A percentile compares a stretch with the other conserved stretches of the same genome.
phyloP scores from a whole-genome alignment of 2,329 filamentous ascomycete genomes.

The Cytospora leucostoma region DNA sequence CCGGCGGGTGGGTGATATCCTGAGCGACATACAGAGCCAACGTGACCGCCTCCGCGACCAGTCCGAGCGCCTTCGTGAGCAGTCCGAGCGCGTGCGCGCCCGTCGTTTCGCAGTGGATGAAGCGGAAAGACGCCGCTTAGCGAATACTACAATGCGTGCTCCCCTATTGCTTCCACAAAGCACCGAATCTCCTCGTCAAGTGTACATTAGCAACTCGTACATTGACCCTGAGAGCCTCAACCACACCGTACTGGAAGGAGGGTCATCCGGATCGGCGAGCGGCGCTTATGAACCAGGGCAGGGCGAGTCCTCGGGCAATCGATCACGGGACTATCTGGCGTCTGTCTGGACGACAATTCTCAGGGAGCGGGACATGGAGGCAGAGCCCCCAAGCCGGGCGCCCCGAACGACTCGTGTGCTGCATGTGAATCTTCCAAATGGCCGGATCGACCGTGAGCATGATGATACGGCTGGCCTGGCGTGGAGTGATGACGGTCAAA shows the following conservation, averaged over 20 bases:
- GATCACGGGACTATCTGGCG: conserved; percentile 23
- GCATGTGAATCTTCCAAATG: conserved; percentile 15
- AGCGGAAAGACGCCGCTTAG: conserved; percentile 14
- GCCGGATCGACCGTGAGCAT: conserved; percentile 39
- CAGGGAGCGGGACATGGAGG: conserved; percentile 20
- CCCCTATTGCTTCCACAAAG: conserved; percentile 14
- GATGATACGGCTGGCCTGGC: conserved; percentile 63
- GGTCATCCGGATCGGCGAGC: background rate
- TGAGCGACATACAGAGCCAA: conserved; percentile 42
- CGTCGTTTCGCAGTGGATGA: conserved; percentile 19
- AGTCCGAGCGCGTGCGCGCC: conserved; percentile 26
- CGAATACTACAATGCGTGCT: conserved; percentile 7
- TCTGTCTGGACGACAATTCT: conserved; percentile 27
- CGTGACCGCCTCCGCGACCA: conserved; percentile 38
- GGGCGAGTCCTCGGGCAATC: conserved; percentile 14
- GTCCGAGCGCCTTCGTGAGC: conserved; percentile 30
- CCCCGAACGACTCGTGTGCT: conserved; percentile 14
- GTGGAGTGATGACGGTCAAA: conserved; percentile 63
- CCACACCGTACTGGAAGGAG: conserved; percentile 21
- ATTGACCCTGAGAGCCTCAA: conserved; percentile 21
- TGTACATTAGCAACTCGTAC: conserved; percentile 18
- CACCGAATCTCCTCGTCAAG: conserved; percentile 12
- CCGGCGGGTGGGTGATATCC: conserved; percentile 40
- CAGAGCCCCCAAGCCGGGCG: conserved; percentile 8
- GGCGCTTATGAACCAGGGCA: conserved; percentile 19